These are phyloP conservation scores for Diaporthe citri DNA, from an alignment of 2,329 filamentous ascomycete species.

Conservation along the genomic window DNA sequence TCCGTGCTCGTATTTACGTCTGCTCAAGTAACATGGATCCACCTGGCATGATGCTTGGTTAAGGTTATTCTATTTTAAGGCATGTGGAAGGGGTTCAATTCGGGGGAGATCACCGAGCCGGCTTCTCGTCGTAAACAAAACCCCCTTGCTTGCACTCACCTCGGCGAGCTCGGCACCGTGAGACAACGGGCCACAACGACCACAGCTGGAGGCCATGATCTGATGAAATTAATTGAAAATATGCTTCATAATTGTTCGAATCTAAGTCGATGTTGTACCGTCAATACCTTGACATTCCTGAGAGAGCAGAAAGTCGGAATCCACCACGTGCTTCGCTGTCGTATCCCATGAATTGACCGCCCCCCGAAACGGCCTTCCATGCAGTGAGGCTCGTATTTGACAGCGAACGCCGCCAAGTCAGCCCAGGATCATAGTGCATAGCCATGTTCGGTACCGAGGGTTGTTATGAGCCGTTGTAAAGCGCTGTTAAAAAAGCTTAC, in stretches of 20 bases:
- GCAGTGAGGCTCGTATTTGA: neutral
- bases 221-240: neutral
- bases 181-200: neutral
- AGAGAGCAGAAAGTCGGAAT: too few species aligned
- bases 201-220: too few species aligned
- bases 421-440: too few species aligned
- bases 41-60: conserved; percentile 9
- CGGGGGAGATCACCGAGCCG: neutral
- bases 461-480: too few species aligned
- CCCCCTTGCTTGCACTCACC: neutral
- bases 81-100: neutral
- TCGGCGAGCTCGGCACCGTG: neutral
- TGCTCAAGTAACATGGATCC: conserved; percentile 5
- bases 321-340: neutral
- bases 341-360: neutral
- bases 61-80: conserved; percentile 17
- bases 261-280: too few species aligned
- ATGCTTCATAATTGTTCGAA: neutral
- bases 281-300: neutral
- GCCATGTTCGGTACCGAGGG: neutral
- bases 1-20: neutral
- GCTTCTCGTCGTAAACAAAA: neutral
- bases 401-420: neutral
- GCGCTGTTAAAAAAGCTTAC: too few species aligned
- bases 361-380: too few species aligned